Evolutionary conservation across 176 grass and related monocot species (phyloP).

Genomic region (Juncus effusus): DNA sequence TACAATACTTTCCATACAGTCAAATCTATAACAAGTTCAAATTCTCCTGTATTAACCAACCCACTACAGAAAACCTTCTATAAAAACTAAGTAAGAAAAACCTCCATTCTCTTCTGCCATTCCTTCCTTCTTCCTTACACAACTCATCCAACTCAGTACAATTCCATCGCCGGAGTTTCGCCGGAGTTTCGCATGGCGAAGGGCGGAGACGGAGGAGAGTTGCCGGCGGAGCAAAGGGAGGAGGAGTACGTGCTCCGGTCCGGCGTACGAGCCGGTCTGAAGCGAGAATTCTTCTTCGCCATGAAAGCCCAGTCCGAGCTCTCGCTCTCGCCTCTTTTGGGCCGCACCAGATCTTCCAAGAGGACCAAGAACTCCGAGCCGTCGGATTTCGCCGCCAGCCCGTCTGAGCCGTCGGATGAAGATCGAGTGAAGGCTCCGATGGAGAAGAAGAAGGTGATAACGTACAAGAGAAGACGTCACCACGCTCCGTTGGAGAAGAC

Average conservation of each 20-base stretch:
- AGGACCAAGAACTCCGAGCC: constrained; percentile 18
- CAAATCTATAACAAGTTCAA: too few species aligned
- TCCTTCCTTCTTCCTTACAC: too few species aligned
- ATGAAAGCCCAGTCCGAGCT: constrained; percentile 61
- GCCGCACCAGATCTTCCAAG: constrained; percentile 66
- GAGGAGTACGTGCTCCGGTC: constrained; percentile 74
- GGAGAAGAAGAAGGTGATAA: neutral
- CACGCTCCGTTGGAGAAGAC: neutral
- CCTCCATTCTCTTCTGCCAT: too few species aligned
- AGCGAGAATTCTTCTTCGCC: constrained; percentile 93
- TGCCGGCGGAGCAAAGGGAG: constrained; percentile 1
- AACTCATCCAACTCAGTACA: too few species aligned
- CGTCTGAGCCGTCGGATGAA: neutral
- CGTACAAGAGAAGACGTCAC: constrained; percentile 1
- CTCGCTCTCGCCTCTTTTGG: constrained; percentile 37
- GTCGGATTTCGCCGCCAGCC: neutral
- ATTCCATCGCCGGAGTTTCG: too few species aligned
- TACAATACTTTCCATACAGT: too few species aligned
- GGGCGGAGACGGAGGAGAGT: neutral
- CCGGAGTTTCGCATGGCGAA: too few species aligned
- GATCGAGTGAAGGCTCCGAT: neutral
- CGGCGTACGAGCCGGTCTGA: constrained; percentile 79
- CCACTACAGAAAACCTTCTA: too few species aligned
- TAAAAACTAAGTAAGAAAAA: too few species aligned
- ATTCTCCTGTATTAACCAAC: too few species aligned